Evolutionary conservation across 129 eudicot genomes (phyloP), one percentile per base, ranked within the genome.

Genomic region (Arctium minus): DNA sequence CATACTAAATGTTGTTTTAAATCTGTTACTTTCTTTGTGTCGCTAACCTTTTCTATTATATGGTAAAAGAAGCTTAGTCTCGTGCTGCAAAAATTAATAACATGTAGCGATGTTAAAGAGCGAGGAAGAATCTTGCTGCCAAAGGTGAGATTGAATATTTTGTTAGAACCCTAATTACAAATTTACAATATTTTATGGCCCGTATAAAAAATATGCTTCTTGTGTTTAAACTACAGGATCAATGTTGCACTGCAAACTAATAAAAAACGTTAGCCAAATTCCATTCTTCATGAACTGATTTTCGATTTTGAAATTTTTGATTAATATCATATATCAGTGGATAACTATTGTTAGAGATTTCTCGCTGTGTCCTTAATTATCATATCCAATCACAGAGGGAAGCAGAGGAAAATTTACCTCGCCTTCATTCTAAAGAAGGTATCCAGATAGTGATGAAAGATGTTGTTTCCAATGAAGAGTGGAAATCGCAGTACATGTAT

Each of bases 101-200:
- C 76, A 31, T 75, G 8, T 67, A 82, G 80, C 39, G 85, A 82
- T 6, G 85, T 82, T 22, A 46, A 79, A 40, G 75, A 82, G 44
- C 85, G 42, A 8, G 53, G 76, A 65, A 75, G 85, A 82, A 82
- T 82, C 69, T 75, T 82, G 80, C 85, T 82, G n/a, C 85, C 85
- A 46, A 82, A 82, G 80, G 80, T 82, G 76, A 75, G 70, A 44
- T 36, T 75, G 10, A 73, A 67, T 42, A 67, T 31, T 18, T 75
- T 75, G 80, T 32, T 31, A n/a, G 68, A 40, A 40, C 67, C 5
- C 35, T 46, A 40, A 6, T 8, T 73, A 56, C 6, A 22, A 22
- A 22, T 22, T 29, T 73, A 56, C 15, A 80, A 62, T 17, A 38
- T 38, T 8, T n/a, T 38, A 81, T 37, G 32, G 9, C 10, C 10